Evolutionary conservation across 2,329 filamentous ascomycete species (phyloP).

Genomic region (Fusarium robinianum): DNA sequence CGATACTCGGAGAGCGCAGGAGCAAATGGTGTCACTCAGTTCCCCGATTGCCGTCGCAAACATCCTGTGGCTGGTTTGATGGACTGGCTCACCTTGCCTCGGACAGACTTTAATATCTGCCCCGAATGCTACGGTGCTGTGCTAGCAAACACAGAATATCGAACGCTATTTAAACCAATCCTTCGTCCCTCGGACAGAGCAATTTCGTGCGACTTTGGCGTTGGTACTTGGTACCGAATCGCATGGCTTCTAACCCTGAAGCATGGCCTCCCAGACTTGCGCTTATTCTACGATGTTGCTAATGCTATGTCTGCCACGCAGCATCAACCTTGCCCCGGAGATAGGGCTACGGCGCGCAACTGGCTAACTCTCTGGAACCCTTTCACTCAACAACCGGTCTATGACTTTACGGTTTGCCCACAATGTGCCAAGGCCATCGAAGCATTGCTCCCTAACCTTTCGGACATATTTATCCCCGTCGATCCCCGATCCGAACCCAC

Average conservation of each 20-base stretch:
- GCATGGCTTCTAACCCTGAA: constrained; percentile 82
- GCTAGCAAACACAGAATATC: constrained; percentile 70
- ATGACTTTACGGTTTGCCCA: constrained; percentile 75
- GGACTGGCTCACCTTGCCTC: constrained; percentile 81
- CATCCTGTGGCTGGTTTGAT: constrained; percentile 64
- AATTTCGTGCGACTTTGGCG: constrained; percentile 78
- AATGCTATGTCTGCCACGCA: constrained; percentile 56
- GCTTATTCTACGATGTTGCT: constrained; percentile 71
- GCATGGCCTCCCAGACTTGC: constrained; percentile 66
- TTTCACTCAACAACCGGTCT: constrained; percentile 63
- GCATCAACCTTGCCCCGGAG: constrained; percentile 61
- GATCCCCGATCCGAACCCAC: constrained; percentile 51
- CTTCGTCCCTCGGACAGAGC: constrained; percentile 61
- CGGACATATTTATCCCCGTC: constrained; percentile 65
- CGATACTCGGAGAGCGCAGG: constrained; percentile 55
- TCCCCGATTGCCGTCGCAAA: constrained; percentile 73
- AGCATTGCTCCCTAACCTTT: constrained; percentile 72
- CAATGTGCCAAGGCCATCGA: constrained; percentile 75
- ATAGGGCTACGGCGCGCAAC: constrained; percentile 57
- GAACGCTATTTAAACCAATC: constrained; percentile 63
- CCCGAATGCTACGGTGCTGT: constrained; percentile 75
- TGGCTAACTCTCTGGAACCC: constrained; percentile 81
- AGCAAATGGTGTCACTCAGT: constrained; percentile 43
- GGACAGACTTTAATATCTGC: constrained; percentile 78
- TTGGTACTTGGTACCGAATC: constrained; percentile 77